Conservation (phyloP, 257 asterid genomes). For the Penstemon davidsonii region DNA sequence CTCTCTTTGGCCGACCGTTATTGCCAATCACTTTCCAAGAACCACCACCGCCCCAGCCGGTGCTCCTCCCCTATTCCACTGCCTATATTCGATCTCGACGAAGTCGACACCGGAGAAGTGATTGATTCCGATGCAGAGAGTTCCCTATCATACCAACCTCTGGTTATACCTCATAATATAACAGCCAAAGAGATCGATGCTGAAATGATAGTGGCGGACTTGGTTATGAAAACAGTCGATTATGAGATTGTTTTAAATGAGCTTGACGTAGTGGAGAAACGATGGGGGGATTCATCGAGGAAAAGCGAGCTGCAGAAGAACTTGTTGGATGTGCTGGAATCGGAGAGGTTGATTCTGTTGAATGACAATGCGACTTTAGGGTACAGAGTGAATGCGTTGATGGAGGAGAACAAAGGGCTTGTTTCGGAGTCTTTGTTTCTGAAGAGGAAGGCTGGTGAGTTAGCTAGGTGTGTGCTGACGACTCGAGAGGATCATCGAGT, state of each 20-base stretch:
- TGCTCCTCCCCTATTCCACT: conserved; percentile 54
- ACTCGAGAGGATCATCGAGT: conserved; percentile 87
- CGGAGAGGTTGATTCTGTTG: conserved; percentile 79
- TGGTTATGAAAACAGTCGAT: conserved; percentile 70
- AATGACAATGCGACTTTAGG: conserved; percentile 77
- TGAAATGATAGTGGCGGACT: conserved; percentile 64
- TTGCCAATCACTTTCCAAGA: conserved; percentile 75
- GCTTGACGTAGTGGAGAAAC: conserved; percentile 51
- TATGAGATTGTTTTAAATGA: conserved; percentile 61
- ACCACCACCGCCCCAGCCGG: conserved; percentile 38
- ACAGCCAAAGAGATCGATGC: conserved; percentile 39
- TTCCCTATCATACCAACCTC: conserved; percentile 61
- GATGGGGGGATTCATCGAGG: conserved; percentile 55
- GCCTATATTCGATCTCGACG: conserved; percentile 37
- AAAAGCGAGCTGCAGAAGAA: conserved; percentile 86
- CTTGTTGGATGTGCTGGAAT: conserved; percentile 82
- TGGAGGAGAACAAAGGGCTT: conserved; percentile 80
- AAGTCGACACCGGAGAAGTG: conserved; percentile 44
- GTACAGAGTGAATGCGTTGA: conserved; percentile 62
- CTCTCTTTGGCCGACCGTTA: conserved; percentile 83
- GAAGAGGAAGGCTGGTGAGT: conserved; percentile 90
- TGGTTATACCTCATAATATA: background rate
- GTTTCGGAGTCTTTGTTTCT: conserved; percentile 68
- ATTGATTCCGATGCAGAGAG: conserved; percentile 84
- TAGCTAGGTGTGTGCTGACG: conserved; percentile 79